Conservation (phyloP, 805 yeast genomes). For the Candida mattraensis region DNA sequence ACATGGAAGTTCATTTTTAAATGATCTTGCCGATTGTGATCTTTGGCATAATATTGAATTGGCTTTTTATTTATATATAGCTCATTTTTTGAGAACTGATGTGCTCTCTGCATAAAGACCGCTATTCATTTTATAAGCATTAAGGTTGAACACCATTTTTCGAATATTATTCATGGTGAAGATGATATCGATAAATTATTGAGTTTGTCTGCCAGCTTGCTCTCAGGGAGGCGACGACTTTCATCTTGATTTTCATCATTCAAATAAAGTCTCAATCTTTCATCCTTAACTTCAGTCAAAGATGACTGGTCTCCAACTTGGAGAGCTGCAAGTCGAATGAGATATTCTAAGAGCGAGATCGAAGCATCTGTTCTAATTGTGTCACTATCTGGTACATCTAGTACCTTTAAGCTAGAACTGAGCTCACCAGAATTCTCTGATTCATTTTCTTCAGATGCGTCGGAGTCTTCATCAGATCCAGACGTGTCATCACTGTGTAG, state of each 20-base stretch:
- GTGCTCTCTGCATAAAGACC: too few species aligned
- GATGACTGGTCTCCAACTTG: conserved; percentile 60
- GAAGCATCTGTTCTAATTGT: too few species aligned
- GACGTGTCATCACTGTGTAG: conserved; percentile 17
- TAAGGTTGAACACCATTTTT: too few species aligned
- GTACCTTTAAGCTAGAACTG: too few species aligned
- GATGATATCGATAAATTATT: background rate
- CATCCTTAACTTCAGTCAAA: conserved; percentile 60
- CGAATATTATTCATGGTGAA: too few species aligned
- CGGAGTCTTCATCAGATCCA: conserved; percentile 22
- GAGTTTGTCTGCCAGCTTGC: conserved; percentile 2
- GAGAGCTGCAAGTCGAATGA: conserved; percentile 56
- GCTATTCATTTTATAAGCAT: too few species aligned
- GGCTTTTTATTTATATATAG: too few species aligned
- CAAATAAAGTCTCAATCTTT: conserved; percentile 58
- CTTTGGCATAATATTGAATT: too few species aligned
- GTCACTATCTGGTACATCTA: too few species aligned
- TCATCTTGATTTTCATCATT: conserved; percentile 48
- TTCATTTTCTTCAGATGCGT: conserved; percentile 29
- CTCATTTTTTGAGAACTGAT: too few species aligned
- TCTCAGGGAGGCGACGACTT: background rate
- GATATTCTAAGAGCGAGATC: conserved; percentile 64
- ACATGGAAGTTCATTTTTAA: too few species aligned
- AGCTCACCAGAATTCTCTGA: conserved; percentile 28
- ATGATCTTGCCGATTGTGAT: too few species aligned